A percentile compares a stretch with the other conserved stretches of the same genome.
These are phyloP conservation scores for Ceratocystis smalleyi DNA, from an alignment of 2,329 filamentous ascomycete species.

Conservation along the genomic window DNA sequence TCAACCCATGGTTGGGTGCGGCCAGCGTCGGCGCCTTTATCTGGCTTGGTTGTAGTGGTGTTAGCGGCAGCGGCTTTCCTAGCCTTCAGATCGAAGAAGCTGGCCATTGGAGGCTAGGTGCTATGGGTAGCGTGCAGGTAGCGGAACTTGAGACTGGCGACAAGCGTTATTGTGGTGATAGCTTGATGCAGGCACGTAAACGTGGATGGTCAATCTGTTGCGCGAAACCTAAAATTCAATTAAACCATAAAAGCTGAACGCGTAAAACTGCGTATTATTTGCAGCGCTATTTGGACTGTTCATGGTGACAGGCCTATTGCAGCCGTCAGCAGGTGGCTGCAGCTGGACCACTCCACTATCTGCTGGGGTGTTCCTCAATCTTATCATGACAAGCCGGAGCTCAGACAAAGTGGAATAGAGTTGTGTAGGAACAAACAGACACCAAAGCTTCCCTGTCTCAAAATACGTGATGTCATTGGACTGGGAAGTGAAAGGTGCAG, in stretches of 20 bases:
- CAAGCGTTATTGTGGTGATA: background rate
- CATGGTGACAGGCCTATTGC: background rate
- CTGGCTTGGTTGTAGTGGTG: conserved; percentile 46
- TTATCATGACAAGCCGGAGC: background rate
- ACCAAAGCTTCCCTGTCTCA: background rate
- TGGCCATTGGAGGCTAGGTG: conserved; percentile 45
- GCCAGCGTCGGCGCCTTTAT: conserved; percentile 42
- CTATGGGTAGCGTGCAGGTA: background rate
- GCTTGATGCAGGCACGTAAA: background rate
- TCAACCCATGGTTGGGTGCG: conserved; percentile 89
- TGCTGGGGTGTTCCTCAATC: background rate
- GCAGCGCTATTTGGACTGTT: too few species aligned
- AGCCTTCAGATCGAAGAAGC: conserved; percentile 92
- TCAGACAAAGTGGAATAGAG: background rate
- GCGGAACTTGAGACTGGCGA: too few species aligned
- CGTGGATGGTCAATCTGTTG: too few species aligned
- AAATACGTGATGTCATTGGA: background rate
- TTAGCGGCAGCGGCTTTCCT: conserved; percentile 61
- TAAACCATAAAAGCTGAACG: conserved; percentile 13
- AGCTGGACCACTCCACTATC: background rate
- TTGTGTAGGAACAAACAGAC: background rate
- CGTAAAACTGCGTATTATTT: background rate
- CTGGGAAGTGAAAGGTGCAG: background rate
- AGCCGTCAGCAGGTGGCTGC: background rate
- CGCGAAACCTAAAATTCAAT: conserved; percentile 13